These are phyloP conservation scores for Trametes pubescens DNA, from an alignment of 1,284 basidiomycete species.

Conservation along the genomic window DNA sequence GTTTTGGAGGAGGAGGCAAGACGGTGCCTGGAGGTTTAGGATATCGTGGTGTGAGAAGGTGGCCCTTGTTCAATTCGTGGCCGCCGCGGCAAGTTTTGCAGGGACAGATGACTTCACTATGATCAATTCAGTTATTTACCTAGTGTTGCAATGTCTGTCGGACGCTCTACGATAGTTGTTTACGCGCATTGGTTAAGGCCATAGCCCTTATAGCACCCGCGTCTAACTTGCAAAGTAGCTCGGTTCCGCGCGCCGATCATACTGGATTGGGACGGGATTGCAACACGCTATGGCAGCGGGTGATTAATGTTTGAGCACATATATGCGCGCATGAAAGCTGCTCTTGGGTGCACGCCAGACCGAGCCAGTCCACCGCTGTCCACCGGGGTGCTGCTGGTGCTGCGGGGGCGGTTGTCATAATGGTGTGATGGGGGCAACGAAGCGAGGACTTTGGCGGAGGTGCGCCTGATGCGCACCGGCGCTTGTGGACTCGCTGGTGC, in stretches of 20 bases:
- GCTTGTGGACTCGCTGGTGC: slow-evolving; percentile 32
- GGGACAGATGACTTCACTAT: no score
- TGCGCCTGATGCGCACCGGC: slow-evolving; percentile 34
- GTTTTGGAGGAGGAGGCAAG: slow-evolving; percentile 13
- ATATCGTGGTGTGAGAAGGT: neutral
- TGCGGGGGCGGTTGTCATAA: slow-evolving; percentile 21
- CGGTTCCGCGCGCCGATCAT: slow-evolving; percentile 11
- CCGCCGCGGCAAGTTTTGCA: no score
- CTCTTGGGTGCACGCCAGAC: neutral
- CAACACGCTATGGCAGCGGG: neutral
- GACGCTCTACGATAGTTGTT: no score
- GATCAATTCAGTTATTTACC: no score
- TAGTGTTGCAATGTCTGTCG: no score
- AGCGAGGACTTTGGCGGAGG: slow-evolving; percentile 24
- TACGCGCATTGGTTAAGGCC: neutral
- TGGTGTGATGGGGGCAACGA: slow-evolving; percentile 22
- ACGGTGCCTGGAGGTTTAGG: neutral
- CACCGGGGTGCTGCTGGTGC: no score
- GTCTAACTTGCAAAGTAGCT: slow-evolving; percentile 1
- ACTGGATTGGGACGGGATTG: neutral
- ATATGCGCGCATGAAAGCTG: neutral
- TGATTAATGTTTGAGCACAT: neutral
- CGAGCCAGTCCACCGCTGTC: no score
- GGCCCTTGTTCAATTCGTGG: no score
- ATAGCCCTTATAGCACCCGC: neutral